Evolutionary conservation across 441 rosid species (phyloP).

Genomic region (Heliophila coronopifolia): DNA sequence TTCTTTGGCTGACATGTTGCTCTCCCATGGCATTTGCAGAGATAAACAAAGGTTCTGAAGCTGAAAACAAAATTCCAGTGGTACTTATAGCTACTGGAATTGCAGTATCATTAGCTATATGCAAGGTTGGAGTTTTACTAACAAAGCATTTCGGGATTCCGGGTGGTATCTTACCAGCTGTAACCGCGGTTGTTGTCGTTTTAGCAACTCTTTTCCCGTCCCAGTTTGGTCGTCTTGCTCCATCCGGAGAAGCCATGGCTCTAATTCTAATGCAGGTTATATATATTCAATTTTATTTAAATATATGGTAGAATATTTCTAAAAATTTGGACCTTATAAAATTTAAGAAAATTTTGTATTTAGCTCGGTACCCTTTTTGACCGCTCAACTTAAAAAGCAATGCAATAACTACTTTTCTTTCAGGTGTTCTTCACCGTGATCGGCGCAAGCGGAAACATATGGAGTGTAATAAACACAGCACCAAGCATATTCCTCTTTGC

Average conservation of each 20-base stretch:
- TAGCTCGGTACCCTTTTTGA: no score
- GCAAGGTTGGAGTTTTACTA: constrained; percentile 56
- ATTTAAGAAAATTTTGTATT: no score
- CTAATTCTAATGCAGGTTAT: constrained; percentile 91
- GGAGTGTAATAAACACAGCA: constrained; percentile 70
- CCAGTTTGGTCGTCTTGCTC: constrained; percentile 64
- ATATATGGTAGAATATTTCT: no score
- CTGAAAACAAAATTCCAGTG: constrained; percentile 48
- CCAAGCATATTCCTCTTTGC: constrained; percentile 82
- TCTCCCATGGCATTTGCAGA: constrained; percentile 35
- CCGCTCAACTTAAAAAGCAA: no score
- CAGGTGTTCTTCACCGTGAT: constrained; percentile 79
- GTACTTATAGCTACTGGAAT: constrained; percentile 54
- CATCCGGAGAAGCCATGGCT: constrained; percentile 84
- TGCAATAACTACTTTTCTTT: not conserved
- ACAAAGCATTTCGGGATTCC: constrained; percentile 49
- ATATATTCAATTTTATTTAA: no score
- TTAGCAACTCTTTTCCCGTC: constrained; percentile 58
- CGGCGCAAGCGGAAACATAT: constrained; percentile 81
- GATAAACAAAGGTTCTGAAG: constrained; percentile 31
- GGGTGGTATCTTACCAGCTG: constrained; percentile 72
- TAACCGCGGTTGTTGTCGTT: constrained; percentile 66
- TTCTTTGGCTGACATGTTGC: constrained; percentile 4
- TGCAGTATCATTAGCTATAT: constrained; percentile 72
- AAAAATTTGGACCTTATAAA: no score